Percentiles rank a stretch among this genome's conserved stretches.
Evolutionary conservation across 1,284 basidiomycete genomes (phyloP).

Genomic region (Ganoderma lingzhi): DNA sequence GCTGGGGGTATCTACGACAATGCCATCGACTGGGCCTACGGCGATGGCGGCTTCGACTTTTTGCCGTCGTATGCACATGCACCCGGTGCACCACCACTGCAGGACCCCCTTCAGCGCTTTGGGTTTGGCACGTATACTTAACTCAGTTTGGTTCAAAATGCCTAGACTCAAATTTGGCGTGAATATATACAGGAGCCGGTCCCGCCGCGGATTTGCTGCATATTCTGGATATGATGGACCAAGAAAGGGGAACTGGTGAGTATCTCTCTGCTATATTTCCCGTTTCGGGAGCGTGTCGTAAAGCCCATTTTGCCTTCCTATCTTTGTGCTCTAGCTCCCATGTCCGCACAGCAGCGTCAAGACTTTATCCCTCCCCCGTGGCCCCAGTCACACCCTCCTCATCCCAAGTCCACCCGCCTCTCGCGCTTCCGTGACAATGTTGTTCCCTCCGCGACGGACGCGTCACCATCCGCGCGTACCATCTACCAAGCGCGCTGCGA

Average conservation of each 20-base stretch:
- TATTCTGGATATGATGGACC: background rate
- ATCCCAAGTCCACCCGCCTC: constrained; percentile 18
- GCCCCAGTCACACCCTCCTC: constrained; percentile 8
- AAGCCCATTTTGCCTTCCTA: background rate
- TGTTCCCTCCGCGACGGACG: constrained; percentile 10
- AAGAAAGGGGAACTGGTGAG: background rate
- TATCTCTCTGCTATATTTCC: background rate
- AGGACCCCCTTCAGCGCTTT: constrained; percentile 7
- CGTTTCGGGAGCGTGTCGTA: background rate
- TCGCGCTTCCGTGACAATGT: constrained; percentile 12
- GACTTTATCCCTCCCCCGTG: background rate
- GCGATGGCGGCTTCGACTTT: constrained; percentile 28
- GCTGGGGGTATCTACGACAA: background rate
- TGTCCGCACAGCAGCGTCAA: background rate
- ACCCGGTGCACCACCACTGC: background rate
- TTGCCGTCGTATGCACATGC: constrained; percentile 45
- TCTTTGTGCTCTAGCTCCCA: background rate
- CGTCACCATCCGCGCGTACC: constrained; percentile 9
- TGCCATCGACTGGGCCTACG: constrained; percentile 26
- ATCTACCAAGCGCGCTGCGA: constrained; percentile 22
- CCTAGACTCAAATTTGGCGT: background rate
- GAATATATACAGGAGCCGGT: background rate
- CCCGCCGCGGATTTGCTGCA: background rate
- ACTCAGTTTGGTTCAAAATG: background rate
- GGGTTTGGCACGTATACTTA: background rate